phyloP scores from a whole-genome alignment of 2,329 filamentous ascomycete species.

The Phoma sp. region DNA sequence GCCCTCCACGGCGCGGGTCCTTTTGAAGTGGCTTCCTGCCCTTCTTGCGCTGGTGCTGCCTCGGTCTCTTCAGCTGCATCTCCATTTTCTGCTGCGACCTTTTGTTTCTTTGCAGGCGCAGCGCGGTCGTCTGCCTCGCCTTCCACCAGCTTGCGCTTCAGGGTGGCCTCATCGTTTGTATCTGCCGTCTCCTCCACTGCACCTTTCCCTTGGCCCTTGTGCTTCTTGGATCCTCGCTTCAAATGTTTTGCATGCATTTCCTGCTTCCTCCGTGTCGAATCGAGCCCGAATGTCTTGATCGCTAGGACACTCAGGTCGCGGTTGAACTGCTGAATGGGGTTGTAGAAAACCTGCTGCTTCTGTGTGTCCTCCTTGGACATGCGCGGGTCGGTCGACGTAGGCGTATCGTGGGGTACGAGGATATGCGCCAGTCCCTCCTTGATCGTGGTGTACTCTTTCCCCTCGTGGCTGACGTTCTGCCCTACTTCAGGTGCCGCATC shows the following conservation, averaged over 20 bases:
- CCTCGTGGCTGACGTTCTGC: slow-evolving; percentile 53
- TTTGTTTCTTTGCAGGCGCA: slow-evolving; percentile 35
- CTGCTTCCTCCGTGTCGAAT: slow-evolving; percentile 59
- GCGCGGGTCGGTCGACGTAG: slow-evolving; percentile 56
- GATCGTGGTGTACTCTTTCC: slow-evolving; percentile 64
- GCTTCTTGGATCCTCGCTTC: slow-evolving; percentile 36
- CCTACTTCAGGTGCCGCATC: slow-evolving; percentile 37
- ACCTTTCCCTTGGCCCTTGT: slow-evolving; percentile 21
- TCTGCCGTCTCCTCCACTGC: slow-evolving; percentile 1
- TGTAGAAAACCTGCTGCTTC: slow-evolving; percentile 90
- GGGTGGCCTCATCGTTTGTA: slow-evolving; percentile 11
- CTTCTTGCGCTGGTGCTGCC: slow-evolving; percentile 1
- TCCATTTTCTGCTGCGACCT: slow-evolving; percentile 23
- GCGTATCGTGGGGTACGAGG: slow-evolving; percentile 63
- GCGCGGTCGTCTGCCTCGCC: slow-evolving; percentile 19
- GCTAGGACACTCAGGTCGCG: slow-evolving; percentile 91
- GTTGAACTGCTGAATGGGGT: slow-evolving; percentile 99
- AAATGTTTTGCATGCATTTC: slow-evolving; percentile 52
- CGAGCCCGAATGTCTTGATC: slow-evolving; percentile 86
- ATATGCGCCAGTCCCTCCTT: slow-evolving; percentile 73
- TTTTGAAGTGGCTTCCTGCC: slow-evolving; percentile 8
- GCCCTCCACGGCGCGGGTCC: slow-evolving; percentile 29
- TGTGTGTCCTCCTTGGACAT: slow-evolving; percentile 58
- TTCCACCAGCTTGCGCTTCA: slow-evolving; percentile 36
- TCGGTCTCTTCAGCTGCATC: slow-evolving; percentile 14